Percentiles rank a stretch among this genome's conserved stretches.
Evolutionary conservation across 2,329 filamentous ascomycete genomes (phyloP).

Genomic region (Sporothrix pallida): DNA sequence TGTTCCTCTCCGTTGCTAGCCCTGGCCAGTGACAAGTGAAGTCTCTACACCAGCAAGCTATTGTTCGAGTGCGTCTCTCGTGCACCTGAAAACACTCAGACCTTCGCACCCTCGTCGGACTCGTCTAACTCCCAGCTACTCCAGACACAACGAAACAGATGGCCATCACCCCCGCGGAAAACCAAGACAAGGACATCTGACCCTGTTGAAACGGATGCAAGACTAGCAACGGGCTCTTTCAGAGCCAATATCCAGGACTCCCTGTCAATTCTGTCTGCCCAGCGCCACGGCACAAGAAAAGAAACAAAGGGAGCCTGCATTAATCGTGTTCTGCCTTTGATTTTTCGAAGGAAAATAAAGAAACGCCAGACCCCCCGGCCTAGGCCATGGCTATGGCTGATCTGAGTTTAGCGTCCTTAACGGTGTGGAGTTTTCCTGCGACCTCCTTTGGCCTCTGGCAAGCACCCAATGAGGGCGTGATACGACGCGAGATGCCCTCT

Average conservation of each 20-base stretch:
- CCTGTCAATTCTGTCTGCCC: background rate
- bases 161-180: conserved; percentile 4
- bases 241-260: background rate
- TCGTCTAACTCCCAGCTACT: background rate
- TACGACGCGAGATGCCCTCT: conserved; percentile 8
- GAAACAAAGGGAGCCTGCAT: background rate
- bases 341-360: background rate
- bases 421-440: background rate
- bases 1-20: background rate
- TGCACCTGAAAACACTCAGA: background rate
- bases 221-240: background rate
- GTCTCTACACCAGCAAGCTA: background rate
- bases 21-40: background rate
- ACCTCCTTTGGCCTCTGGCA: background rate
- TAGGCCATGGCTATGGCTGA: conserved; percentile 4
- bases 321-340: background rate
- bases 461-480: background rate
- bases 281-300: background rate
- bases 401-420: conserved; percentile 18
- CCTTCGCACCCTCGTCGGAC: background rate
- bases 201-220: conserved; percentile 1
- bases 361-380: background rate
- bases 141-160: conserved; percentile 10
- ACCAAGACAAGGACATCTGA: background rate
- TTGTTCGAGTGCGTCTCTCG: background rate